Evolutionary conservation across 345 rosid species (phyloP), one percentile per base, ranked within the genome.

Genomic region (Geranium rotundifolium): DNA sequence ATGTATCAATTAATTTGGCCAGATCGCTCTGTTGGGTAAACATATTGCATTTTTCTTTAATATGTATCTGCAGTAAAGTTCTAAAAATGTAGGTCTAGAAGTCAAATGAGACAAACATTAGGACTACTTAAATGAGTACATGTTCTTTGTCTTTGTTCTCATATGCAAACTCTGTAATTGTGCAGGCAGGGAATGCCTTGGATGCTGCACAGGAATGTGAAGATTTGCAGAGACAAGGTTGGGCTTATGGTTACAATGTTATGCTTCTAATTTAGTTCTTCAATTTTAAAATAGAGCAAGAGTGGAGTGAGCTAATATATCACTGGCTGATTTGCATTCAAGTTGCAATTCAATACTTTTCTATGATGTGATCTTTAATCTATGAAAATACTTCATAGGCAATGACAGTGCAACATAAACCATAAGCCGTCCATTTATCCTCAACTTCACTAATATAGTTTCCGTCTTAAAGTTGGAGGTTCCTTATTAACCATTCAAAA

Each of bases 171-270:
- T 55, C 20, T 59, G 59, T 65, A 57, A 67, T 70, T 62, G 29
- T 69, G 71, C 81, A 87, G 90, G 81, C 80, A 16, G 87, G 85
- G 73, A 71, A 71, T 69, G 84, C 77, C 49, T 58, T 54, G 56
- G 96, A 85, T 66, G 90, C 96, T 56, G 81, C 80, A 34, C 75
- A 27, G 63, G 96, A 90, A 80, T 93, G 96, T 65, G 75, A 84
- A 73, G 69, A 60, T 72, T 67, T 90, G 80, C 69, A 77, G 75
- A 71, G 72, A 57, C 74, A 82, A 87, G 98, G 98, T 86, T 59
- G 56, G 56, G 17, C 41, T 61, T 65, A 18, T 29, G 37, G 31
- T 37, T 29, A 15, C 41, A 29, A 41, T 37, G 16, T 50, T 37
- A 17, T 59, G 16, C 13, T 67, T 0, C 52, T 59, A 58, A 4